Evolutionary conservation across 177 flowering plant species (phyloP), one percentile per base, ranked within the genome.

Genomic region (Vitis hybrid): DNA sequence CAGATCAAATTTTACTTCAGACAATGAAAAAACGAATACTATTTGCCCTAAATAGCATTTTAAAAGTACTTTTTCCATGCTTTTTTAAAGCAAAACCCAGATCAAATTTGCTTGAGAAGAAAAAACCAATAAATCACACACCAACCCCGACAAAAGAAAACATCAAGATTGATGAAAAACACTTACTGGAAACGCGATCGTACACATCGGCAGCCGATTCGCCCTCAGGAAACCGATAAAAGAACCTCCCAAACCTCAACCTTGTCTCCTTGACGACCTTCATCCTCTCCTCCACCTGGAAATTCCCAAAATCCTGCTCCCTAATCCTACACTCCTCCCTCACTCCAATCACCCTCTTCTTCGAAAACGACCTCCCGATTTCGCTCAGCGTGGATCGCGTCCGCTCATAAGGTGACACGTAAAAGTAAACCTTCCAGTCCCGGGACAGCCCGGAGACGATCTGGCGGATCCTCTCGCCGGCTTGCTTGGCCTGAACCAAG

Each of bases 291-390:
- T 84, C 80, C 21, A 89, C 90, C 82, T 95, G 99, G 70, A 95
- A 95, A 73, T 95, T 95, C 70, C 98, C 99, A 67, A 96, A 96
- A 74, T 91, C 99, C 71, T 96, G 99, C 63, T 93, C 99, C 20
- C 98, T 72, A 0, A 93, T 70, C 65, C 99, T 74, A 55, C 97
- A 91, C 79, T 95, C 99, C 66, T 95, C 98, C 61, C 98, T 79
- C 14, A 85, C 99, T 12, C 99, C 98, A 64, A 92, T 86, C 3
- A 95, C 75, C 69, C 87, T 73, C 54, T 76, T 73, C 83, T 69
- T 83, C 3, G 84, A 64, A 61, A 95, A 90, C 17, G 97, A 60
- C 71, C 85, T 79, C 2, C 98, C 98, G 41, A 92, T 85, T 85
- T 92, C 95, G 3, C 92, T 77, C 15, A 96, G 84, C 10, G 97